Conservation (phyloP, 495 filamentous ascomycete species). For the Pseudoneurospora amorphoporcata region DNA sequence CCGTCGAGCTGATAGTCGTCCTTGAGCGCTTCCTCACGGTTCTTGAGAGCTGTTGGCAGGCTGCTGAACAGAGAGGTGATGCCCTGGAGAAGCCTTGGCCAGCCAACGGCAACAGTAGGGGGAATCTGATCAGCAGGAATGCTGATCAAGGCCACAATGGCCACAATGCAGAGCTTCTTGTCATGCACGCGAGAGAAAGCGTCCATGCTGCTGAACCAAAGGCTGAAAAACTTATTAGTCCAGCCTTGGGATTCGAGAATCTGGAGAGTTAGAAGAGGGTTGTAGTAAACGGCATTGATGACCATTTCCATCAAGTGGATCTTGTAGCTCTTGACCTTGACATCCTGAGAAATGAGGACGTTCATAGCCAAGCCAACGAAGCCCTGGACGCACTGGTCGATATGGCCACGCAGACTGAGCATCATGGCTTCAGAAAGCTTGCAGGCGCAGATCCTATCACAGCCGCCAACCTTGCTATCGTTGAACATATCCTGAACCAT, state of each 20-base stretch:
- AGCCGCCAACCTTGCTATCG: conserved; percentile 78
- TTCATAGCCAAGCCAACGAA: conserved; percentile 86
- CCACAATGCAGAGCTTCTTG: conserved; percentile 94
- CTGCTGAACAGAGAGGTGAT: conserved; percentile 87
- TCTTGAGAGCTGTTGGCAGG: conserved; percentile 74
- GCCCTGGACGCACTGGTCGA: conserved; percentile 74
- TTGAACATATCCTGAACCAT: conserved; percentile 62
- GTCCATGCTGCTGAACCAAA: conserved; percentile 95
- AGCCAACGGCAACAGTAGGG: conserved; percentile 81
- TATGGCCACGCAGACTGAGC: conserved; percentile 84
- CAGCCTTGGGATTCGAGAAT: conserved; percentile 80
- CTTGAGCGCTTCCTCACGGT: conserved; percentile 85
- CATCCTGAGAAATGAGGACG: conserved; percentile 57
- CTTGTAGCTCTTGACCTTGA: conserved; percentile 78
- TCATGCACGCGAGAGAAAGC: conserved; percentile 90
- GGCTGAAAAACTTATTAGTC: conserved; percentile 99
- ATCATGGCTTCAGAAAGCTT: conserved; percentile 96
- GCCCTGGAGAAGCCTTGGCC: conserved; percentile 89
- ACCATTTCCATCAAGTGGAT: conserved; percentile 99
- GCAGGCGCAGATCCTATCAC: conserved; percentile 97
- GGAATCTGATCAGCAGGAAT: conserved; percentile 71
- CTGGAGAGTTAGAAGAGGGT: conserved; percentile 70
- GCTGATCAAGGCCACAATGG: conserved; percentile 73
- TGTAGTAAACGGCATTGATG: conserved; percentile 97
- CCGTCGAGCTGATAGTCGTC: conserved; percentile 71